Conservation (phyloP, 305 asterid species). For the Fraxinus greggii region DNA sequence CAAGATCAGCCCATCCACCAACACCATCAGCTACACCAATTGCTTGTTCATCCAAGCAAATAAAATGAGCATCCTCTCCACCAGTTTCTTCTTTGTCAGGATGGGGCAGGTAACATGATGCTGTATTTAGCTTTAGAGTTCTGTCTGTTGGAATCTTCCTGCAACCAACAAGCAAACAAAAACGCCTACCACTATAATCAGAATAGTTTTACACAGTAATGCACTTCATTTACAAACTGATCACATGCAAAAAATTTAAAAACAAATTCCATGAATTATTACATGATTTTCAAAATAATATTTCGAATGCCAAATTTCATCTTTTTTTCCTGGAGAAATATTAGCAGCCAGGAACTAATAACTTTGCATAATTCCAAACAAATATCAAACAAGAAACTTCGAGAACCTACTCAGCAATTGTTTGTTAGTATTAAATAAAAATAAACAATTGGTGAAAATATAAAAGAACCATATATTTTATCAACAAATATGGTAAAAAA, state of each 20-base stretch:
- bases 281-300: background rate
- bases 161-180: conserved; percentile 27
- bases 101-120: conserved; percentile 87
- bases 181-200: background rate
- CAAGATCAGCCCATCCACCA: conserved; percentile 97
- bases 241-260: background rate
- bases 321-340: background rate
- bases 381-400: background rate
- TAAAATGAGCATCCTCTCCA: conserved; percentile 97
- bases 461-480: background rate
- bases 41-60: conserved; percentile 78
- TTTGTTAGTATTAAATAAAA: background rate
- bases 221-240: background rate
- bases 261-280: background rate
- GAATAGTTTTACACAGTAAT: background rate
- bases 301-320: background rate
- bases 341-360: background rate
- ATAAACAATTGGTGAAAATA: background rate
- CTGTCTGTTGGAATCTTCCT: conserved; percentile 50
- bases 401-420: background rate
- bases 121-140: conserved; percentile 71
- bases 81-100: conserved; percentile 97
- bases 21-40: conserved; percentile 98
- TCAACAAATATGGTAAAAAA: background rate
- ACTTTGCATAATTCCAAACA: background rate